Evolutionary conservation across 2,329 filamentous ascomycete species (phyloP).

Genomic region (Exserohilum rostratum): DNA sequence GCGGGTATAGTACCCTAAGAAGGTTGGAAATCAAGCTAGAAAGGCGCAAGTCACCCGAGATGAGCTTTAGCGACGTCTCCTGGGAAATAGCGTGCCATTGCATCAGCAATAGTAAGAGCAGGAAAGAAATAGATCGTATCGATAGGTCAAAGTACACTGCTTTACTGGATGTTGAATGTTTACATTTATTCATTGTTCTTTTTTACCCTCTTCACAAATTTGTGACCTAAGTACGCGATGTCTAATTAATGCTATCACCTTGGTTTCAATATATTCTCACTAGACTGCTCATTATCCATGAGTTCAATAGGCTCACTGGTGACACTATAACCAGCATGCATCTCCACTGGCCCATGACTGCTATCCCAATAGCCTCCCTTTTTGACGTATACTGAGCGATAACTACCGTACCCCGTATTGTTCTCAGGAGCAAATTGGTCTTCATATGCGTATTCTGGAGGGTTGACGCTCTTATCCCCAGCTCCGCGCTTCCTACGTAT

Average conservation of each 20-base stretch:
- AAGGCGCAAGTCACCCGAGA: no score
- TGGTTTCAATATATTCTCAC: neutral
- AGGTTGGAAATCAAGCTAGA: no score
- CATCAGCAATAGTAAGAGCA: no score
- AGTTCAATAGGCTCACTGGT: slow-evolving; percentile 16
- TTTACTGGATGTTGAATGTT: neutral
- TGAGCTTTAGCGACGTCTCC: no score
- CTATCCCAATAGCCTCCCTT: slow-evolving; percentile 9
- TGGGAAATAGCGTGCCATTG: no score
- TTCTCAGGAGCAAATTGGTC: neutral
- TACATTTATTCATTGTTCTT: neutral
- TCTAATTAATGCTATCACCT: neutral
- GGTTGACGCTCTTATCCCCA: neutral
- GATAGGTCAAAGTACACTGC: no score
- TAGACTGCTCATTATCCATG: slow-evolving; percentile 4
- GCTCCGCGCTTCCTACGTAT: slow-evolving; percentile 15
- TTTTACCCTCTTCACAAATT: no score
- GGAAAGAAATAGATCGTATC: no score
- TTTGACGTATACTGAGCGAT: neutral
- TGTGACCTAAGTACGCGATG: no score
- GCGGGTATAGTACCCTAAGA: no score
- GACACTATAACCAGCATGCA: slow-evolving; percentile 11
- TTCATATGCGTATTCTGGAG: slow-evolving; percentile 7
- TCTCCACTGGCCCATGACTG: slow-evolving; percentile 14
- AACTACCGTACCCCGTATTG: neutral